Base-by-base conservation (phyloP, 1,284 basidiomycete species). In the Apiotrichum gamsii region DNA sequence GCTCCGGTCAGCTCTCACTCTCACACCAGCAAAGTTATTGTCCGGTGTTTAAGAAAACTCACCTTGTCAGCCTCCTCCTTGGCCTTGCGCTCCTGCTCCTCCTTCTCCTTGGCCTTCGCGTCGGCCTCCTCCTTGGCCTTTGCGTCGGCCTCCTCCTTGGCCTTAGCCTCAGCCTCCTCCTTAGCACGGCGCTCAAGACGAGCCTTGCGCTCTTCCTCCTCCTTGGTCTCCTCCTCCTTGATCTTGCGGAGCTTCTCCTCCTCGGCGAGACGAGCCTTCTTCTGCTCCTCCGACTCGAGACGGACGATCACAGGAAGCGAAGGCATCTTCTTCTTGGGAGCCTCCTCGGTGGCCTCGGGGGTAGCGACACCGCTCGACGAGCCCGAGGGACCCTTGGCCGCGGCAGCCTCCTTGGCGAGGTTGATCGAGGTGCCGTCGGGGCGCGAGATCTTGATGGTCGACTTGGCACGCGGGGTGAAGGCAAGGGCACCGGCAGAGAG, bases 241-340 rank as follows among this genome's bases (percentile, higher is more conserved):
- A 67, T 65, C 56, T 59, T 60, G 50, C 62, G 61, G 39, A 56
- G 56, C 37, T 58, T 53, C 32, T 65, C 65, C 38, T 72, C 67
- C 47, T 72, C 71, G n/a, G 64, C 67, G 13, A 73, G 45, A 31
- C 73, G 57, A n/a, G 52, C 52, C 47, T 67, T 65, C 54, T 67
- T 69, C 47, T 75, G 74, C 53, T 77, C 76, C 50, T 75, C 74
- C 0, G 73, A 75, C 63, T 80, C 78, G 39, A 79, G 65, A 34
- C 77, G 68, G 1, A 77, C 69, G 15, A 70, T 54, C 10, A 69
- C 64, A 13, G 66, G 65, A 13, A 67, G 56, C 6, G 56, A 39
- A 3, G 59, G 60, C 16, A 64, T 40, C 44, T 63, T 62, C 48
- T 67, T 61, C 58, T 51, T 65, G 16, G 57, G 53, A 4, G 54